A percentile compares a stretch with the other conserved stretches of the same genome.
These are phyloP conservation scores for Kuraishia hungarica DNA, from an alignment of 805 yeast species.

Conservation along the genomic window DNA sequence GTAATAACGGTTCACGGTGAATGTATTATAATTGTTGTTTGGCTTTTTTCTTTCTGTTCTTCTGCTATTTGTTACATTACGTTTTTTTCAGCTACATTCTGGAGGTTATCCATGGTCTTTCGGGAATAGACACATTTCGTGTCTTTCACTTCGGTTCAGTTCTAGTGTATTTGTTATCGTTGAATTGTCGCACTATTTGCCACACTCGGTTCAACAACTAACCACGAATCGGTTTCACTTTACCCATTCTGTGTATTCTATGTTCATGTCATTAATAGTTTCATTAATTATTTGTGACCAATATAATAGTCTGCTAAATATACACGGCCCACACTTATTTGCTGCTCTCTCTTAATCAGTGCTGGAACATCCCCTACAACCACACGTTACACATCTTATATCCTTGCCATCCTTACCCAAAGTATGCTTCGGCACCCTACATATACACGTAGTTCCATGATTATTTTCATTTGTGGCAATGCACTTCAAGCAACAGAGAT, in stretches of 20 bases:
- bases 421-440: conserved; percentile 70
- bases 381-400: conserved; percentile 69
- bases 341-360: conserved; percentile 53
- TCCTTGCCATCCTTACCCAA: conserved; percentile 23
- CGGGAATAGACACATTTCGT: neutral
- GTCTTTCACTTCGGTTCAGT: neutral
- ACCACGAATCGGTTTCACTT: neutral
- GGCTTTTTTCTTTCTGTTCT: neutral
- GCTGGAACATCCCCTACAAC: conserved; percentile 80
- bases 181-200: neutral
- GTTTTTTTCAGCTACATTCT: too few species aligned
- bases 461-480: conserved; percentile 55
- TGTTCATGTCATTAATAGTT: neutral
- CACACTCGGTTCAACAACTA: neutral
- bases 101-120: neutral
- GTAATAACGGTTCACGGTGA: neutral
- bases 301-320: too few species aligned
- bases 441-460: conserved; percentile 68
- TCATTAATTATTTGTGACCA: too few species aligned
- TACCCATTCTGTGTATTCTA: neutral
- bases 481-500: conserved; percentile 76
- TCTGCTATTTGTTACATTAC: neutral
- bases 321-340: neutral
- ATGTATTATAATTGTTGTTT: neutral
- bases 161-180: neutral